Percentiles rank a stretch among this genome's conserved stretches.
These are phyloP conservation scores for Apiotrichum veenhuisii DNA, from an alignment of 1,284 basidiomycete species.

Conservation along the genomic window DNA sequence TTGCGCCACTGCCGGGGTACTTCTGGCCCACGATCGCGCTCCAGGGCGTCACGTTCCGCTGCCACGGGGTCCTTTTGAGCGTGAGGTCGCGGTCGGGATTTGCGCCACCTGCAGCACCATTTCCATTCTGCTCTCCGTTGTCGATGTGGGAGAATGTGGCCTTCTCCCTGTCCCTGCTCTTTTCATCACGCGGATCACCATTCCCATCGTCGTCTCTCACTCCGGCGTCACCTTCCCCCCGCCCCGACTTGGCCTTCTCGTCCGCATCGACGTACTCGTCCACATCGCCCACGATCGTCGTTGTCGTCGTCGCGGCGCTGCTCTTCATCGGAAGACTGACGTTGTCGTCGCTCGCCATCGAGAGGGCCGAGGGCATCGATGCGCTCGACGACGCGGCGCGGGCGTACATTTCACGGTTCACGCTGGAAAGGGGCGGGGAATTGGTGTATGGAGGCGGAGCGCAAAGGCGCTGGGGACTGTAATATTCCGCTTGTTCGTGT, in stretches of 20 bases:
- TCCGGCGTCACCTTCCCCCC: neutral
- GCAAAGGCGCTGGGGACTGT: too few relatives aligned
- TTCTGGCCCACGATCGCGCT: neutral
- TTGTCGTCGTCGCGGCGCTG: neutral
- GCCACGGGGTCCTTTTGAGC: conserved; percentile 9
- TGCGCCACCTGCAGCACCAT: too few relatives aligned
- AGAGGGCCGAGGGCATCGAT: neutral
- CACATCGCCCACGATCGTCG: neutral
- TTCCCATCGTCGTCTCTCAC: neutral
- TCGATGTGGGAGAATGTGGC: neutral
- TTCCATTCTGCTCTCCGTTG: too few relatives aligned
- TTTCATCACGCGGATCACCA: too few relatives aligned
- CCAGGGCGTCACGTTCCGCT: conserved; percentile 9
- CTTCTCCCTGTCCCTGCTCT: neutral
- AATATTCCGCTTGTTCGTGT: too few relatives aligned
- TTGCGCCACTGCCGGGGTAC: conserved; percentile 35
- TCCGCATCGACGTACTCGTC: neutral
- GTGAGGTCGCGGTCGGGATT: conserved; percentile 1
- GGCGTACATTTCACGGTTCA: neutral
- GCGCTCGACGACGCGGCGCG: neutral
- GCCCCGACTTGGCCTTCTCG: too few relatives aligned
- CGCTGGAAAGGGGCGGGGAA: neutral
- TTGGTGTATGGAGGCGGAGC: too few relatives aligned
- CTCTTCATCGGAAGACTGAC: neutral
- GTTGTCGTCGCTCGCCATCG: neutral